These are phyloP conservation scores for Begonia masoniana DNA, from an alignment of 306 rosid genomes.

Conservation along the genomic window DNA sequence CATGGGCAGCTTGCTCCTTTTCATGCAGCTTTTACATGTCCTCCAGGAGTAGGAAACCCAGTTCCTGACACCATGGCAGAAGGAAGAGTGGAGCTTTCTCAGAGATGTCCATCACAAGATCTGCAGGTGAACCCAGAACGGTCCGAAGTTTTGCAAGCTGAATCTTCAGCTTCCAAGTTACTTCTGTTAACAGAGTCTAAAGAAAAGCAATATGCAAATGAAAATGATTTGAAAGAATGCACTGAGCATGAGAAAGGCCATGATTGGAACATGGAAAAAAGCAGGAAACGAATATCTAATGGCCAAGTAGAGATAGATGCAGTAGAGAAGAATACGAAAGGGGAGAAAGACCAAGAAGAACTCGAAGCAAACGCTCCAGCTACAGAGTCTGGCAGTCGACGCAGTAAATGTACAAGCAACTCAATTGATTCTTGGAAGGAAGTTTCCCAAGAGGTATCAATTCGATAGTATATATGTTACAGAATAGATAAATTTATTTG, in stretches of 20 bases:
- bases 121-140: background rate
- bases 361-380: slow-evolving; percentile 31
- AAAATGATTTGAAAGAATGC: background rate
- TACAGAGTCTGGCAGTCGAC: slow-evolving; percentile 40
- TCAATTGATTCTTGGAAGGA: slow-evolving; percentile 74
- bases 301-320: background rate
- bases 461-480: background rate
- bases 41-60: background rate
- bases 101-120: slow-evolving; percentile 16
- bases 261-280: slow-evolving; percentile 21
- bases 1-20: slow-evolving; percentile 71
- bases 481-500: background rate
- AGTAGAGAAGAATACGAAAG: background rate
- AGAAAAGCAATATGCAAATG: slow-evolving; percentile 30
- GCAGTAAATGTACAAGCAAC: slow-evolving; percentile 40
- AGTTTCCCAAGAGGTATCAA: slow-evolving; percentile 81
- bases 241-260: background rate
- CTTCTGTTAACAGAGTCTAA: slow-evolving; percentile 41
- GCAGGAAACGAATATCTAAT: slow-evolving; percentile 30
- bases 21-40: slow-evolving; percentile 16
- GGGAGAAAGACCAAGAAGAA: background rate
- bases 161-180: slow-evolving; percentile 34
- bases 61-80: background rate
- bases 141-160: slow-evolving; percentile 19
- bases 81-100: slow-evolving; percentile 29